Evolutionary conservation across 1,284 basidiomycete genomes (phyloP).

Genomic region (Tausonia pullulans): DNA sequence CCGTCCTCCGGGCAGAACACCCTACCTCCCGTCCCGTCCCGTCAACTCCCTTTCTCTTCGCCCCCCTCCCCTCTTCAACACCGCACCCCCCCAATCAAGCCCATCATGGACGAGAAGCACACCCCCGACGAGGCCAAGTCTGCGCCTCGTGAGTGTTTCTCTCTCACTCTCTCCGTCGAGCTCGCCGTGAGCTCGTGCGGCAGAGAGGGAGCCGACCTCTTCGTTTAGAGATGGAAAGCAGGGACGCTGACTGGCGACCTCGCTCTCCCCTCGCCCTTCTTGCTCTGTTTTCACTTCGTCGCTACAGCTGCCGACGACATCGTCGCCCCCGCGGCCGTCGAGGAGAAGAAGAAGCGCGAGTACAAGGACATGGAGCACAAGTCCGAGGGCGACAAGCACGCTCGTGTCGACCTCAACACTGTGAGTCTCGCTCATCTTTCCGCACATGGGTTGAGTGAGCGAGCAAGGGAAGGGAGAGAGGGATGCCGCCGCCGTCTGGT

Average conservation of each 20-base stretch:
- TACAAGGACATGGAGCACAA: constrained; percentile 83
- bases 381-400: constrained; percentile 44
- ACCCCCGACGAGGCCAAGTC: constrained; percentile 29
- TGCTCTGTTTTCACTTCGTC: not conserved
- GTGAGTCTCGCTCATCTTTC: constrained; percentile 40
- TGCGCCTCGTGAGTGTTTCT: constrained; percentile 26
- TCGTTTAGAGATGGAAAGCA: not conserved
- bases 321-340: constrained; percentile 8
- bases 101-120: constrained; percentile 30
- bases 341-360: constrained; percentile 67
- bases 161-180: not conserved
- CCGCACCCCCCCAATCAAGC: constrained; percentile 14
- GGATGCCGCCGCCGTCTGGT: too few relatives aligned
- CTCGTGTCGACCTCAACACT: constrained; percentile 30
- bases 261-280: not conserved
- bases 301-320: constrained; percentile 8
- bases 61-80: constrained; percentile 12
- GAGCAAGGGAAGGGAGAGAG: too few relatives aligned
- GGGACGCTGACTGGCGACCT: not conserved
- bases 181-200: constrained; percentile 2
- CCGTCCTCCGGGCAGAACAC: too few relatives aligned
- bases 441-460: not conserved
- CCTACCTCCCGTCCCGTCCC: too few relatives aligned
- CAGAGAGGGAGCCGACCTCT: not conserved
- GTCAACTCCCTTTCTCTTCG: constrained; percentile 12